Evolutionary conservation across 2,329 filamentous ascomycete genomes (phyloP).

Genomic region (Triangularia setosa): DNA sequence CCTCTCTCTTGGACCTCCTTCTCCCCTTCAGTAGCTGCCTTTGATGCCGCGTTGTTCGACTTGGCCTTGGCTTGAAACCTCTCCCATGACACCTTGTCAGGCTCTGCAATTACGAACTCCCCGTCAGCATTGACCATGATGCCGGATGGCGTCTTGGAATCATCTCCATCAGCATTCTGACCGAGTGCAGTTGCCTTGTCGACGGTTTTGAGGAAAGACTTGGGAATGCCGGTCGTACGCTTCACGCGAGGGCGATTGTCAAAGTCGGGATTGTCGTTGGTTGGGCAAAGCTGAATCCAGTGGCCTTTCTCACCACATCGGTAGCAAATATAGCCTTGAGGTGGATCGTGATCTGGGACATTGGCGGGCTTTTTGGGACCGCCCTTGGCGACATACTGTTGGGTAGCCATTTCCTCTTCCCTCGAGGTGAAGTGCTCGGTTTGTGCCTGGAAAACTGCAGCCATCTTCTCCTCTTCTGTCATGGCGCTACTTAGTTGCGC

Average conservation of each 20-base stretch:
- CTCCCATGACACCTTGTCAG: constrained; percentile 94
- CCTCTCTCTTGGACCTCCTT: constrained; percentile 86
- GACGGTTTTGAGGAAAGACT: constrained; percentile 91
- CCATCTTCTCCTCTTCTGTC: constrained; percentile 91
- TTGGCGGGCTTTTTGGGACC: constrained; percentile 65
- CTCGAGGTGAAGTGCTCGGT: constrained; percentile 80
- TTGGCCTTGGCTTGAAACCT: constrained; percentile 94
- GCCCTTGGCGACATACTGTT: constrained; percentile 59
- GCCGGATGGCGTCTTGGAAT: constrained; percentile 74
- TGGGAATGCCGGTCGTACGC: constrained; percentile 92
- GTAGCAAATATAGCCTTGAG: constrained; percentile 92
- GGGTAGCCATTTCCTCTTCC: constrained; percentile 85
- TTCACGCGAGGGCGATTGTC: constrained; percentile 92
- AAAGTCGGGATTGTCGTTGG: constrained; percentile 96
- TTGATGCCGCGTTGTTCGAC: constrained; percentile 76
- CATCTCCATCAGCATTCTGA: constrained; percentile 72
- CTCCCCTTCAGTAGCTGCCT: constrained; percentile 70
- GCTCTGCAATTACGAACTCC: constrained; percentile 93
- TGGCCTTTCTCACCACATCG: constrained; percentile 97
- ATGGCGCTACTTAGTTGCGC: constrained; percentile 70
- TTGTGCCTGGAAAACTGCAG: constrained; percentile 85
- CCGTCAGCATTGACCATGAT: constrained; percentile 98
- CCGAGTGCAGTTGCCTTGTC: constrained; percentile 79
- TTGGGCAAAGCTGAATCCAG: constrained; percentile 97
- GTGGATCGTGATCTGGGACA: constrained; percentile 88